phyloP scores from a whole-genome alignment of 108 stramenopile species.

The Cylindrotheca closterium region DNA sequence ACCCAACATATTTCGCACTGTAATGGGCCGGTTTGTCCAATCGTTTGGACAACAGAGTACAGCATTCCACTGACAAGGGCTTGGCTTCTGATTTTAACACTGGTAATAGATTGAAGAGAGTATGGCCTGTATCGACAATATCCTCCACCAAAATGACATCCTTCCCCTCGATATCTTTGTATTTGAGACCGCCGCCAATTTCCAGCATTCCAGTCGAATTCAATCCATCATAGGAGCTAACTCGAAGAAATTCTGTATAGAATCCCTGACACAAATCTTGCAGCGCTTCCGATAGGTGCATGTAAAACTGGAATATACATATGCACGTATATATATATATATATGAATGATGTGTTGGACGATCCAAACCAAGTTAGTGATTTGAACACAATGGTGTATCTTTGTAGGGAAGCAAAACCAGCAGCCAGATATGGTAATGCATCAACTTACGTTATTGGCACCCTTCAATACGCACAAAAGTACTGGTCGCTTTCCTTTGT shows the following conservation, averaged over 20 bases:
- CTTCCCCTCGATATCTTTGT: slow-evolving; percentile 27
- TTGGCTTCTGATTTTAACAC: slow-evolving; percentile 23
- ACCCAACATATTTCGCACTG: slow-evolving; percentile 57
- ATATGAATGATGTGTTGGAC: too few species aligned
- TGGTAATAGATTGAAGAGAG: slow-evolving; percentile 44
- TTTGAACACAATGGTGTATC: too few species aligned
- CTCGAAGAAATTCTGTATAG: slow-evolving; percentile 55
- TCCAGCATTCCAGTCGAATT: slow-evolving; percentile 39
- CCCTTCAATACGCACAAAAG: slow-evolving; percentile 61
- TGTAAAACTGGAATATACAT: slow-evolving; percentile 34
- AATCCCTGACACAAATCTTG: slow-evolving; percentile 48
- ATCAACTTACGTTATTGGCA: slow-evolving; percentile 32
- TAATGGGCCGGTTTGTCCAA: slow-evolving; percentile 17
- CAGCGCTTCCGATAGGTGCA: slow-evolving; percentile 46
- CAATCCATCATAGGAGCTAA: slow-evolving; percentile 49
- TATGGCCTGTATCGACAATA: slow-evolving; percentile 72
- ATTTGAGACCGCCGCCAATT: slow-evolving; percentile 30
- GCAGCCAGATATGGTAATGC: background rate
- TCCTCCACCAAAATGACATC: slow-evolving; percentile 67
- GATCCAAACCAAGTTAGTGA: too few species aligned
- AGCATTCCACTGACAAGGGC: slow-evolving; percentile 35
- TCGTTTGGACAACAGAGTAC: slow-evolving; percentile 50
- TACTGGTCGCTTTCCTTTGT: slow-evolving; percentile 54
- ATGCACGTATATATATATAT: too few species aligned
- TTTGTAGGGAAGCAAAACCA: background rate